These are phyloP conservation scores for Camellia japonica DNA, from an alignment of 148 eudicot genomes.

Conservation along the genomic window DNA sequence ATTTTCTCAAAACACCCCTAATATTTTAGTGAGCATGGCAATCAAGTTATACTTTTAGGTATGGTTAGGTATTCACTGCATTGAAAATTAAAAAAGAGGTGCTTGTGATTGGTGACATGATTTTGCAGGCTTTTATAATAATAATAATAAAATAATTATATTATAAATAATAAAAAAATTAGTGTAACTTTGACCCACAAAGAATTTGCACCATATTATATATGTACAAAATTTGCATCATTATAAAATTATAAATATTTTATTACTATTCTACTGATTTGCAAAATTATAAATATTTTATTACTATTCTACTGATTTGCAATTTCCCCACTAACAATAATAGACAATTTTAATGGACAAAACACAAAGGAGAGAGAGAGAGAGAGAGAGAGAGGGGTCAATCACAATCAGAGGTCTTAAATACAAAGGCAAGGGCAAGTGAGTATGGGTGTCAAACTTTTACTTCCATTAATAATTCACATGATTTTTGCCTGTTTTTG, in stretches of 20 bases:
- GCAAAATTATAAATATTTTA: too few species aligned
- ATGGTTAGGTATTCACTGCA: not conserved
- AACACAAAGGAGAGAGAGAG: not conserved
- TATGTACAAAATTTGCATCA: too few species aligned
- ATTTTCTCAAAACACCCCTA: too few species aligned
- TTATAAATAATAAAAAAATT: too few species aligned
- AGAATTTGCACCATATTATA: too few species aligned
- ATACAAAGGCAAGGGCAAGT: slow-evolving; percentile 24
- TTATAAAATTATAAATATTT: too few species aligned
- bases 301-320: too few species aligned
- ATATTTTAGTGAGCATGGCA: too few species aligned
- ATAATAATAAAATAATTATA: too few species aligned
- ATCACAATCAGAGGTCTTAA: slow-evolving; percentile 8
- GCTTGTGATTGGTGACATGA: not conserved
- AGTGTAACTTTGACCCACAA: too few species aligned
- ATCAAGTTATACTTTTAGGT: too few species aligned
- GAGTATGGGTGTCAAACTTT: slow-evolving; percentile 13
- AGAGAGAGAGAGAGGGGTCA: not conserved
- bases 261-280: too few species aligned
- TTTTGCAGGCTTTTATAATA: not conserved
- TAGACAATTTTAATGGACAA: not conserved
- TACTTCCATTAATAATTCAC: slow-evolving; percentile 18
- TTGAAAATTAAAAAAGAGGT: not conserved
- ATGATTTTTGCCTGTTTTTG: slow-evolving; percentile 5
- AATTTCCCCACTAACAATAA: not conserved